Conservation (phyloP, 768 basidiomycete genomes). For the Termitomyces eurrhizus region DNA sequence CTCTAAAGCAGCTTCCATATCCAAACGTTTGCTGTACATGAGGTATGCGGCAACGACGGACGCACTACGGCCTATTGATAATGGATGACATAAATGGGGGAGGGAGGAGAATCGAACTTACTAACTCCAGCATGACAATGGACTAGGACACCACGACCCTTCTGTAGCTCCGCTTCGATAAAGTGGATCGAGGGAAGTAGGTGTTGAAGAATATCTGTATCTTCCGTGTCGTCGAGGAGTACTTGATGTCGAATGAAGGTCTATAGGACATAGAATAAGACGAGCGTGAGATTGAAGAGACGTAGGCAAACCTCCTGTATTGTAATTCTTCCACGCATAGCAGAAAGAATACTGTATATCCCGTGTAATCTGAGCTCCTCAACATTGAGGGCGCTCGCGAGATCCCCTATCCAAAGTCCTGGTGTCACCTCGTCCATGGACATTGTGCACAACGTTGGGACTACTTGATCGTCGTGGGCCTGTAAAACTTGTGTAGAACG, state of each 20-base stretch:
- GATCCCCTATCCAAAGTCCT: slow-evolving; percentile 82
- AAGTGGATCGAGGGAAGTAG: slow-evolving; percentile 78
- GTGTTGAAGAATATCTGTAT: slow-evolving; percentile 76
- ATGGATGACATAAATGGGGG: not conserved
- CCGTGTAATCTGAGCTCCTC: slow-evolving; percentile 59
- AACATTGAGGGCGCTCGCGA: slow-evolving; percentile 64
- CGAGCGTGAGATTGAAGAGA: not conserved
- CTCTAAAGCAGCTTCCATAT: slow-evolving; percentile 60
- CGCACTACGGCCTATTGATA: slow-evolving; percentile 65
- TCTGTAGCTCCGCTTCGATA: slow-evolving; percentile 75
- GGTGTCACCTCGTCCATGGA: slow-evolving; percentile 77
- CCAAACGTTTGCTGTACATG: slow-evolving; percentile 66
- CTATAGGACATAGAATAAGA: slow-evolving; percentile 32
- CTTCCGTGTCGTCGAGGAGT: slow-evolving; percentile 69
- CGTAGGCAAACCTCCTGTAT: slow-evolving; percentile 53
- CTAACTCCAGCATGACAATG: slow-evolving; percentile 92
- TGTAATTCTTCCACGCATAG: slow-evolving; percentile 64
- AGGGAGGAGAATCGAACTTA: slow-evolving; percentile 33
- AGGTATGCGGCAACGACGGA: slow-evolving; percentile 87
- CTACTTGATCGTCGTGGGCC: not conserved
- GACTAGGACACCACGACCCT: slow-evolving; percentile 74
- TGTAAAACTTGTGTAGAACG: not conserved
- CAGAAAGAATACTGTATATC: slow-evolving; percentile 73
- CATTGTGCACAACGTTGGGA: not conserved
- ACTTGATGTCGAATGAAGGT: slow-evolving; percentile 80